Base-by-base conservation (phyloP, 768 basidiomycete genomes). In the Mrakia blollopis region DNA sequence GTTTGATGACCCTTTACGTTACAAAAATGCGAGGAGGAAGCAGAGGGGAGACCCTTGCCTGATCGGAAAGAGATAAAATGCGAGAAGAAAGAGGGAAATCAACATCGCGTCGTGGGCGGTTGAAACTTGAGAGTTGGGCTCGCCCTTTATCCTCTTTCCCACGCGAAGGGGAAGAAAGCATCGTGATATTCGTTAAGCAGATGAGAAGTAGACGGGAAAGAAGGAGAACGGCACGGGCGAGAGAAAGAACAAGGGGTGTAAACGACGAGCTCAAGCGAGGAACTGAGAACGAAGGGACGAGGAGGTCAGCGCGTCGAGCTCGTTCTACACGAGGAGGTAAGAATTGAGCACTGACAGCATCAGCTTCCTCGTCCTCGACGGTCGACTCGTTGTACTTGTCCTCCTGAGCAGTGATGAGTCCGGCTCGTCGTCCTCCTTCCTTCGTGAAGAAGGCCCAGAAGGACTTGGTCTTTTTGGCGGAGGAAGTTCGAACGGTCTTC, bases 341-440 rank as follows among this genome's bases (percentile, higher is more conserved):
- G 18, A 14, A 3, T 28, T 6, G 30, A 7, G 16, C 6, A 68
- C 65, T 37, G 25, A 44, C 65, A 35, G 35, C 35, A 68, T 68
- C 65, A 25, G 65, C 65, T 37, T 68, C 35, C 65, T 68, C 65
- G 37, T 68, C 65, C 18, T 68, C 65, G 65, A 68, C n/a, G 18
- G n/a, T 68, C 25, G 65, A 68, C 37, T 68, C 65, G 37, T 68
- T 39, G 65, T 68, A 68, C 65, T 68, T 68, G 65, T 68, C 65
- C 23, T 68, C 65, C 35, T 68, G 65, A 35, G 32, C 65, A 7
- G 65, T 68, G 65, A 68, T 41, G 21, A 68, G 65, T 25, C 65
- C 65, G 7, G 44, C 39, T n/a, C 37, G 35, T 11, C 39, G 65
- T 37, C 65, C 65, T 41, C 37, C 65, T 30, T 68, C 21, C 65